Evolutionary conservation across 495 filamentous ascomycete genomes (phyloP), one percentile per base, ranked within the genome.

Genomic region (Aspergillus steynii): DNA sequence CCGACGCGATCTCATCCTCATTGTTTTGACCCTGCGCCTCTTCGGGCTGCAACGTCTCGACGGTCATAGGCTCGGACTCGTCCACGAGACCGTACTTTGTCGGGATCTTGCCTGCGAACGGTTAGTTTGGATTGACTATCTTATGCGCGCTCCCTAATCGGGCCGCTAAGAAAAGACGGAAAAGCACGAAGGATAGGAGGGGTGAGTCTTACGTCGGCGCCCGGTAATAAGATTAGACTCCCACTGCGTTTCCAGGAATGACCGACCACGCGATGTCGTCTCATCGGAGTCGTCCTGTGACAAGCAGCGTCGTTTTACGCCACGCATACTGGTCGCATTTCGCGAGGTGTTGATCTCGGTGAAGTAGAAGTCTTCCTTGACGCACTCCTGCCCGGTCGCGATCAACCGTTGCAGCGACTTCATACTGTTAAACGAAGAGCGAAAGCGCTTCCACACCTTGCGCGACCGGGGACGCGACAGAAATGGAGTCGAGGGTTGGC

Each of bases 401-500:
- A 66, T 68, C 48, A 73, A 58, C 55, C 73, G 68, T 47, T 76
- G 68, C 57, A 77, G 62, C 31, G 67, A 55, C 56, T 73, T 71
- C 74, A 79, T 79, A 50, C 70, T 74, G 62, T 73, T 70, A 55
- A 80, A 78, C 6, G 75, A 76, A 4, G 72, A 63, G 20, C 71
- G 72, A 61, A 77, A 75, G 50, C 82, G 77, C 62, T 84, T 84
- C 82, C 82, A 84, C 51, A 84, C 64, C 53, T 83, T 83, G 34
- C 75, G 77, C 5, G 79, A 72, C 53, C 76, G 77, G 29, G 74
- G 67, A 26, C 73, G 78, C 29, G 71, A 61, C 51, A 70, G 65
- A 55, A 79, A 82, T 59, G 78, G 82, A 62, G 70, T 87, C 71
- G 76, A 83, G 66, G 81, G 85, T 77, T 71, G 83, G 76, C 71